phyloP scores from a whole-genome alignment of 345 rosid genomes.

The Ailanthus altissimus region DNA sequence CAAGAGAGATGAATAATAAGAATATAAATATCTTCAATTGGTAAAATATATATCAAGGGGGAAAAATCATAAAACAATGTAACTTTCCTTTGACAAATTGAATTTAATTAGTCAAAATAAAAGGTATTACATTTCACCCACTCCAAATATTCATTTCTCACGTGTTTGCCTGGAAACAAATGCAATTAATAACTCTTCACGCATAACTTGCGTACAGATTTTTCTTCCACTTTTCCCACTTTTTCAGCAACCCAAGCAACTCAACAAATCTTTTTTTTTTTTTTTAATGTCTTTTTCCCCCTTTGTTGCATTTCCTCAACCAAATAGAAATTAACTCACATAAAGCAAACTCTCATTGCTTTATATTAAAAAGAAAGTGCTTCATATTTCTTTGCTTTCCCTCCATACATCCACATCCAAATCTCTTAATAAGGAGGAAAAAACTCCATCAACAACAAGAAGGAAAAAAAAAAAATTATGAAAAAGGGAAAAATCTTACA shows the following conservation, averaged over 20 bases:
- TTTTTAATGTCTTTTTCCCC: background rate
- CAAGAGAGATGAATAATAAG: background rate
- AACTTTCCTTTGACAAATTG: background rate
- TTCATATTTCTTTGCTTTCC: too few species aligned
- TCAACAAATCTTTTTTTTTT: background rate
- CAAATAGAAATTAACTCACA: background rate
- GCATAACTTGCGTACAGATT: background rate
- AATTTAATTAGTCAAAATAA: background rate
- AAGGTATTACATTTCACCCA: background rate
- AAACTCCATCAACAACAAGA: too few species aligned
- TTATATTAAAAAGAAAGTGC: too few species aligned
- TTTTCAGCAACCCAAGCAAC: background rate
- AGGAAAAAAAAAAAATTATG: background rate
- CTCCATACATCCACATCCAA: too few species aligned
- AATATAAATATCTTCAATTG: background rate
- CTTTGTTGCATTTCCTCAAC: background rate
- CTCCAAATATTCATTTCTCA: background rate
- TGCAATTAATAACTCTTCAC: background rate
- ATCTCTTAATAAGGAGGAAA: too few species aligned
- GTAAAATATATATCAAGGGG: background rate
- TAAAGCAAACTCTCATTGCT: background rate
- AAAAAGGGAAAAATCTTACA: conserved; percentile 28
- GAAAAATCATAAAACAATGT: background rate
- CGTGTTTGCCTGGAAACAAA: background rate
- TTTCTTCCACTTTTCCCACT: background rate